Conservation (phyloP, 1,139 yeast species). For the Taiozyma onychis region DNA sequence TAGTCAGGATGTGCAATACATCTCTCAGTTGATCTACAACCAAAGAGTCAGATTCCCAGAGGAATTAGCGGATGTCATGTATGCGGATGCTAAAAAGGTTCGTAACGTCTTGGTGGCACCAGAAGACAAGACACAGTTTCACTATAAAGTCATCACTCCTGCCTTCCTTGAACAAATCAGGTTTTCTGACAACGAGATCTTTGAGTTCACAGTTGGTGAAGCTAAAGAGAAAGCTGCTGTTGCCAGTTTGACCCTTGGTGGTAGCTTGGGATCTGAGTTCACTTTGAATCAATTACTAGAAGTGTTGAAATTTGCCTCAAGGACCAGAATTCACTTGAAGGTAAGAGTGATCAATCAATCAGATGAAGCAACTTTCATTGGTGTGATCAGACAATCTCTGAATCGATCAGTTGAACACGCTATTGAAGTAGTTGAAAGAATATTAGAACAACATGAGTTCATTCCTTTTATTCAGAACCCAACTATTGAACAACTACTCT, state of each 20-base stretch:
- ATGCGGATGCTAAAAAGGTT: conserved; percentile 19
- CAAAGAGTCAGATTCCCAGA: conserved; percentile 27
- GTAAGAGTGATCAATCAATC: conserved; percentile 31
- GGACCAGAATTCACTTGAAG: conserved; percentile 27
- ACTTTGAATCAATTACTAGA: conserved; percentile 39
- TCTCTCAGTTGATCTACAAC: conserved; percentile 25
- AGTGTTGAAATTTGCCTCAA: conserved; percentile 26
- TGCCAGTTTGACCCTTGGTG: conserved; percentile 48
- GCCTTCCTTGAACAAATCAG: conserved; percentile 25
- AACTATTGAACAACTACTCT: conserved; percentile 3
- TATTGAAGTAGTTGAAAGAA: conserved; percentile 7
- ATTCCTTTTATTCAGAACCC: conserved; percentile 3
- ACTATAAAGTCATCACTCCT: conserved; percentile 32
- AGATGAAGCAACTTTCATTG: conserved; percentile 16
- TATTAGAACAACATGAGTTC: conserved; percentile 11
- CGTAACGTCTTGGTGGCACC: conserved; percentile 33
- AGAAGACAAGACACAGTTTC: conserved; percentile 22
- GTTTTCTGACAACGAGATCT: conserved; percentile 21
- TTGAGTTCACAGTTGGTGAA: conserved; percentile 11
- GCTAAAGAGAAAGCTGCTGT: conserved; percentile 17
- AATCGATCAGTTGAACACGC: conserved; percentile 13
- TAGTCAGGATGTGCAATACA: conserved; percentile 28
- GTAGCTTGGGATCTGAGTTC: conserved; percentile 39
- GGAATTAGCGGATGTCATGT: conserved; percentile 16
- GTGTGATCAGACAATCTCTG: conserved; percentile 15